A percentile compares a stretch with the other conserved stretches of the same genome.
Evolutionary conservation across 345 rosid species (phyloP).

Genomic region (Microcos paniculata): DNA sequence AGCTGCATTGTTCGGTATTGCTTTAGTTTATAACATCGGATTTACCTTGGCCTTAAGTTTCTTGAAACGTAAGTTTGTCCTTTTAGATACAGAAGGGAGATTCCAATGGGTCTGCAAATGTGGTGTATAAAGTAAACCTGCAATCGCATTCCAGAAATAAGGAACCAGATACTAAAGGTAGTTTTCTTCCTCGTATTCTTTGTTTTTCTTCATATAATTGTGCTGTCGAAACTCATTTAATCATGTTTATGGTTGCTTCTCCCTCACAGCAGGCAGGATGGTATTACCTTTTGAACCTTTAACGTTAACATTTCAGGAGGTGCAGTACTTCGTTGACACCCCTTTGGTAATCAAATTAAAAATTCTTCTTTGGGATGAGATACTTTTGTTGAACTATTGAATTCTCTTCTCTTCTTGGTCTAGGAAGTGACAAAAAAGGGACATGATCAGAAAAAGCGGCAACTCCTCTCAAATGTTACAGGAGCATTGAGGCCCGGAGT

Average conservation of each 20-base stretch:
- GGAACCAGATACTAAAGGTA: conserved; percentile 22
- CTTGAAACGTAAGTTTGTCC: conserved; percentile 52
- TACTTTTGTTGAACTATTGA: background rate
- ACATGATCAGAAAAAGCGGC: conserved; percentile 42
- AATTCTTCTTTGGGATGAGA: background rate
- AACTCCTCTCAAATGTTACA: conserved; percentile 55
- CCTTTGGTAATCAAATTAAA: conserved; percentile 45
- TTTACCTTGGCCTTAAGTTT: conserved; percentile 67
- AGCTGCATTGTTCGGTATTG: conserved; percentile 55
- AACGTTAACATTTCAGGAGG: conserved; percentile 51
- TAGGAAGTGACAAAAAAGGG: conserved; percentile 65
- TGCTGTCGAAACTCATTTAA: background rate
- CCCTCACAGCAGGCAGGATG: conserved; percentile 45
- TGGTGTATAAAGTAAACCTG: conserved; percentile 9
- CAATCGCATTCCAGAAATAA: background rate
- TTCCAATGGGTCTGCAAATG: background rate
- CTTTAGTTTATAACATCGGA: conserved; percentile 60
- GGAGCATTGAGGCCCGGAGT: conserved; percentile 74
- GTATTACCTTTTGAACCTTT: conserved; percentile 64
- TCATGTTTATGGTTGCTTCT: background rate
- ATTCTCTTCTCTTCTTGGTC: background rate
- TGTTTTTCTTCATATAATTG: background rate
- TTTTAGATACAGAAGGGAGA: conserved; percentile 33
- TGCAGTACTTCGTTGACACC: conserved; percentile 55
- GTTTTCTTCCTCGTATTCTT: background rate